These are phyloP conservation scores for Tricholoma bakamatsutake DNA, from an alignment of 768 basidiomycete species.

Conservation along the genomic window DNA sequence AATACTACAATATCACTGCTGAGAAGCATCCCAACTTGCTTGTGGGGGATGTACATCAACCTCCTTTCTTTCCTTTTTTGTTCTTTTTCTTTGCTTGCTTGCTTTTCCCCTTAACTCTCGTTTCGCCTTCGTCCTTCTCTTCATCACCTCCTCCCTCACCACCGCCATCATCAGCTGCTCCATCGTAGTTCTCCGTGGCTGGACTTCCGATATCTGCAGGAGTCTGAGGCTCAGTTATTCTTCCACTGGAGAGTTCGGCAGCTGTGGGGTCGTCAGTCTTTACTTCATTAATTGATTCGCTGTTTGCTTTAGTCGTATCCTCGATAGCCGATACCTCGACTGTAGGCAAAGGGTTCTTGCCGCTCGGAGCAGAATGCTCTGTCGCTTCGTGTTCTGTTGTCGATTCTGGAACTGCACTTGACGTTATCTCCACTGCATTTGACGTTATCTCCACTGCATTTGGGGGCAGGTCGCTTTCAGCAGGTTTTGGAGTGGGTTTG, in stretches of 20 bases:
- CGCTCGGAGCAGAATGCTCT: not conserved
- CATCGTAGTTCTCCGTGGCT: slow-evolving; percentile 9
- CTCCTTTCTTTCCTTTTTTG: slow-evolving; percentile 20
- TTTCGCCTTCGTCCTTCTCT: slow-evolving; percentile 13
- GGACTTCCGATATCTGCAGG: slow-evolving; percentile 9
- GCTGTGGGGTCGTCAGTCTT: not conserved
- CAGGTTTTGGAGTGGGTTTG: not conserved
- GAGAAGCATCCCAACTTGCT: too few species aligned
- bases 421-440: not conserved
- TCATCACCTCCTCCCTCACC: slow-evolving; percentile 7
- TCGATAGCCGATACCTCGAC: not conserved
- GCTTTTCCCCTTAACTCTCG: slow-evolving; percentile 5
- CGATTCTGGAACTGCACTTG: not conserved
- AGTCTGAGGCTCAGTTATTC: slow-evolving; percentile 6
- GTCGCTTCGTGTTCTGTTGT: not conserved
- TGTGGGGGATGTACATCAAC: too few species aligned
- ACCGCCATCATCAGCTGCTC: slow-evolving; percentile 7
- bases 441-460: not conserved
- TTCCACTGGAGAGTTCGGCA: not conserved
- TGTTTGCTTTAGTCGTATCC: not conserved
- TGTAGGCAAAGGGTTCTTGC: not conserved
- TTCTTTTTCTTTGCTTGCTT: slow-evolving; percentile 13
- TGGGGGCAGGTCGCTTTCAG: not conserved
- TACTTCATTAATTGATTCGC: not conserved
- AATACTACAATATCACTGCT: too few species aligned